phyloP scores from a whole-genome alignment of 306 rosid species.

The Canavalia ensiformis region DNA sequence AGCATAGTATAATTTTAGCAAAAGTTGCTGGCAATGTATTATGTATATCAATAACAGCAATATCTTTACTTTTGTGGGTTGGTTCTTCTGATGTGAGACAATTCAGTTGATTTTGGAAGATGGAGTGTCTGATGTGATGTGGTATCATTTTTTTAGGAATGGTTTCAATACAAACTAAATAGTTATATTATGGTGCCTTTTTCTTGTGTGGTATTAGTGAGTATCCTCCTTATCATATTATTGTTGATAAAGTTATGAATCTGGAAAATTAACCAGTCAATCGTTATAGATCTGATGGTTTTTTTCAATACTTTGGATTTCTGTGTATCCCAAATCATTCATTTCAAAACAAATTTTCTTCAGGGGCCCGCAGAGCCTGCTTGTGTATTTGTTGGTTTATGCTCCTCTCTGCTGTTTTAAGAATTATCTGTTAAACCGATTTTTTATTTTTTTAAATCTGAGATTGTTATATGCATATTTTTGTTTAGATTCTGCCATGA shows the following conservation, averaged over 20 bases:
- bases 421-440: background rate
- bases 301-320: slow-evolving; percentile 27
- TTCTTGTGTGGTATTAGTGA: slow-evolving; percentile 50
- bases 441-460: background rate
- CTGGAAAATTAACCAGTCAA: slow-evolving; percentile 50
- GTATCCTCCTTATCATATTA: slow-evolving; percentile 44
- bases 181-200: background rate
- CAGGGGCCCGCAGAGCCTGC: slow-evolving; percentile 33
- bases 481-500: slow-evolving; percentile 63
- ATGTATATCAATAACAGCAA: slow-evolving; percentile 24
- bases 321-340: too few relatives aligned
- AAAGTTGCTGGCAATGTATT: slow-evolving; percentile 54
- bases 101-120: background rate
- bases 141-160: background rate
- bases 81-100: slow-evolving; percentile 42
- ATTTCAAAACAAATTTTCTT: slow-evolving; percentile 48
- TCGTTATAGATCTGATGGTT: slow-evolving; percentile 56
- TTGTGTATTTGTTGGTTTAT: background rate
- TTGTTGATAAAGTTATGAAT: slow-evolving; percentile 58
- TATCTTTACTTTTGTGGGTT: slow-evolving; percentile 6
- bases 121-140: background rate
- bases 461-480: background rate
- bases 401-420: too few relatives aligned
- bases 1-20: background rate
- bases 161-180: background rate